Base-by-base conservation (phyloP, 306 rosid species). In the Senna tora region DNA sequence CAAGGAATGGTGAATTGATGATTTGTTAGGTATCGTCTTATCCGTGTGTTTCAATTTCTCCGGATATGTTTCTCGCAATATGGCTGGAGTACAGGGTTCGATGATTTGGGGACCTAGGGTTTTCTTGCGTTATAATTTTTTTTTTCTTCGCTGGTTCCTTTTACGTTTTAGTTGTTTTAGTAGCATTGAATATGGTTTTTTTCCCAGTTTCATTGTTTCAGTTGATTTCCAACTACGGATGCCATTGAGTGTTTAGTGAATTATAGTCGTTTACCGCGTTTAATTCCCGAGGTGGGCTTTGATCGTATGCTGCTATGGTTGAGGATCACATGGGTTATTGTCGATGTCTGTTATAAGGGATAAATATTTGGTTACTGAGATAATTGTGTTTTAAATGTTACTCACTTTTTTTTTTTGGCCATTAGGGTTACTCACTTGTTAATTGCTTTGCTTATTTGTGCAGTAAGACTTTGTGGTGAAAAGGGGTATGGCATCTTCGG, bases 401-500 rank as follows among this genome's bases (percentile, higher is more conserved):
- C 43, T 30, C 4, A 49, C 1, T 76, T 49, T n/a, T n/a, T n/a
- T n/a, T n/a, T n/a, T n/a, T n/a, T n/a, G n/a, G n/a, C n/a, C n/a
- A n/a, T n/a, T n/a, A 42, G 33, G 5, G 9, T 59, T 21, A 41
- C 43, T 30, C 4, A 49, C 1, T 76, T 49, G 16, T 56, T 62
- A 8, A 11, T 13, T 14, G 14, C 49, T 38, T 63, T 45, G 56
- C 22, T 17, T 73, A 34, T 76, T 78, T 70, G 59, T 74, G 69
- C 49, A 59, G 75, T 75, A 21, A 45, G 52, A 69, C 58, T 80
- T 68, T 59, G 67, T 61, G 68, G 81, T 34, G 32, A 59, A 36
- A 56, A 32, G 34, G 72, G 61, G 4, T 17, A 93, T 94, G 98
- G 82, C 82, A 0, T 87, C 95, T 12, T 94, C 96, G 1, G 98